A percentile compares a stretch with the other conserved stretches of the same genome.
phyloP scores from a whole-genome alignment of 116 monocot species.

The Papilionanthe hybrid region DNA sequence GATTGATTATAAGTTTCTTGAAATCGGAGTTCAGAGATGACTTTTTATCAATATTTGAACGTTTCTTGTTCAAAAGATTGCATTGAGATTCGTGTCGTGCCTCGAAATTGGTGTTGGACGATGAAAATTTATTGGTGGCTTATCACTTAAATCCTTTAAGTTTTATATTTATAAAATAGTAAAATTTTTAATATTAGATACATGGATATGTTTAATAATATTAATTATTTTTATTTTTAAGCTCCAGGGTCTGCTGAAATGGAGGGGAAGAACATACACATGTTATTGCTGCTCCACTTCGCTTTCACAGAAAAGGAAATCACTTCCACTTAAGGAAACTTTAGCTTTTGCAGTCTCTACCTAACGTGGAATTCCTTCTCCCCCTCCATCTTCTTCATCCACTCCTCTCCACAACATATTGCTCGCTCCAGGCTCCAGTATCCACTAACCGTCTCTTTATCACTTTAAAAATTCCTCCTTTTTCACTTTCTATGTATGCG shows the following conservation, averaged over 20 bases:
- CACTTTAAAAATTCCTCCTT: background rate
- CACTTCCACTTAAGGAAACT: background rate
- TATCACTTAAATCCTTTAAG: too few relatives aligned
- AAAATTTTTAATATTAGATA: too few relatives aligned
- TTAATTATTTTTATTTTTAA: too few relatives aligned
- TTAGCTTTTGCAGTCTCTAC: background rate
- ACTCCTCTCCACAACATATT: background rate
- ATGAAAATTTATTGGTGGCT: too few relatives aligned
- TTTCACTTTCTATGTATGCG: slow-evolving; percentile 1
- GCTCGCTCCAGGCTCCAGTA: background rate
- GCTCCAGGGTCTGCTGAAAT: background rate
- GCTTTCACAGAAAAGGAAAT: slow-evolving; percentile 1
- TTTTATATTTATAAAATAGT: too few relatives aligned
- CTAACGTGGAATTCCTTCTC: background rate
- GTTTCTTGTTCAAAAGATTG: too few relatives aligned
- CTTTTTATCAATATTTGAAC: too few relatives aligned
- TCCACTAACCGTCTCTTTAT: background rate
- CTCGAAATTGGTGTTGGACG: too few relatives aligned
- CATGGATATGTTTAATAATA: too few relatives aligned
- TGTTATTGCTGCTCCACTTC: background rate
- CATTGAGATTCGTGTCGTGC: too few relatives aligned
- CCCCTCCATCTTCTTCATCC: background rate
- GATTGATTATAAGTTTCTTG: too few relatives aligned
- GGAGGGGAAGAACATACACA: background rate
- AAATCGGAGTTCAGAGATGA: too few relatives aligned